A percentile compares a stretch with the other conserved stretches of the same genome.
These are phyloP conservation scores for Trichosporon faecale DNA, from an alignment of 1,284 basidiomycete species.

Conservation along the genomic window DNA sequence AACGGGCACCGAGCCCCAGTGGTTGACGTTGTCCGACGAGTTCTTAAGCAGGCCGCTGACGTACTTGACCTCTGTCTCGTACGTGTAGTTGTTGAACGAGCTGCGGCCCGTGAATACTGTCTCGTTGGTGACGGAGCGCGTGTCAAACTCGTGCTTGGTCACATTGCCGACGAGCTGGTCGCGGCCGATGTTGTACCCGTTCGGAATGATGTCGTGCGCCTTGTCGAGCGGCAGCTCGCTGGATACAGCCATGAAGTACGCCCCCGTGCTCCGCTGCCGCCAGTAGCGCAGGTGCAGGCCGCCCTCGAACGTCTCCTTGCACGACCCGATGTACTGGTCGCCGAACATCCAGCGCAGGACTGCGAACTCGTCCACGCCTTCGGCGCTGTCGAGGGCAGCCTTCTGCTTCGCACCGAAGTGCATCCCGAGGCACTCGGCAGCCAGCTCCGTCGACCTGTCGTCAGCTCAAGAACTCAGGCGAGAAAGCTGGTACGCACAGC, in stretches of 20 bases:
- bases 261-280: slow-evolving; percentile 68
- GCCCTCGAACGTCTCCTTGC: slow-evolving; percentile 78
- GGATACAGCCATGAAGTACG: slow-evolving; percentile 77
- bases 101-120: slow-evolving; percentile 43
- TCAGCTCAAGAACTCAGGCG: background rate
- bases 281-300: slow-evolving; percentile 91
- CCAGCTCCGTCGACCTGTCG: slow-evolving; percentile 35
- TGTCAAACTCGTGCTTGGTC: slow-evolving; percentile 55
- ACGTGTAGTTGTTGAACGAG: slow-evolving; percentile 59
- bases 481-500: slow-evolving; percentile 53
- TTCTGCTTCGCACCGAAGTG: slow-evolving; percentile 66
- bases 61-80: slow-evolving; percentile 66
- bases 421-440: slow-evolving; percentile 76
- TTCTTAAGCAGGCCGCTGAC: slow-evolving; percentile 66
- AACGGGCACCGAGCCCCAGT: slow-evolving; percentile 62
- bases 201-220: slow-evolving; percentile 60
- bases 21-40: slow-evolving; percentile 72
- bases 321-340: slow-evolving; percentile 71
- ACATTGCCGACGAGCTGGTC: slow-evolving; percentile 81
- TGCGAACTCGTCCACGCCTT: slow-evolving; percentile 68
- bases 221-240: slow-evolving; percentile 66
- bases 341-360: slow-evolving; percentile 77
- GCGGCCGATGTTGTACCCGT: slow-evolving; percentile 63
- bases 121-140: slow-evolving; percentile 60
- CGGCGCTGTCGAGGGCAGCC: slow-evolving; percentile 56